Evolutionary conservation across 2,329 filamentous ascomycete genomes (phyloP).

Genomic region (Aureobasidium sp.): DNA sequence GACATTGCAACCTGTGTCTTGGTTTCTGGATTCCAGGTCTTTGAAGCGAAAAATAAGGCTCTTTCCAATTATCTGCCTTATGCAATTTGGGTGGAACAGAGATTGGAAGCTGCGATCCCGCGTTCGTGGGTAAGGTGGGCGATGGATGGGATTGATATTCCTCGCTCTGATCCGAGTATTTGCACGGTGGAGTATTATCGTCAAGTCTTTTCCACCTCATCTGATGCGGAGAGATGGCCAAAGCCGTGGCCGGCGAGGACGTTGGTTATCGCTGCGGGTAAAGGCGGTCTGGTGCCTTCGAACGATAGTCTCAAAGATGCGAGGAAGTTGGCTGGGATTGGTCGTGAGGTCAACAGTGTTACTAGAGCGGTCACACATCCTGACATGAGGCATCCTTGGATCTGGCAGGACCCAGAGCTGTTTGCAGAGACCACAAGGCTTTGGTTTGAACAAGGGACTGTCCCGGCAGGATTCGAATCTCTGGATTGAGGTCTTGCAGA

Average conservation of each 20-base stretch:
- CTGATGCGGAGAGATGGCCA: background rate
- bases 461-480: background rate
- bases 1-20: background rate
- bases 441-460: background rate
- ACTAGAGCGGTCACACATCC: background rate
- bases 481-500: background rate
- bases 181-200: background rate
- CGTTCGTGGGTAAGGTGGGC: background rate
- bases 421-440: background rate
- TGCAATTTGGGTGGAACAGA: background rate
- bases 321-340: background rate
- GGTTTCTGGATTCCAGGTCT: background rate
- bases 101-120: background rate
- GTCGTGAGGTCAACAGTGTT: background rate
- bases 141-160: background rate
- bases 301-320: background rate
- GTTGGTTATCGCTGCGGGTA: background rate
- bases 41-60: background rate
- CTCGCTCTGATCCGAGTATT: background rate
- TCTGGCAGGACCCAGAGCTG: background rate
- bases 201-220: background rate
- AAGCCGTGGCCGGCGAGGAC: background rate
- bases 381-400: slow-evolving; percentile 1
- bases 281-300: background rate
- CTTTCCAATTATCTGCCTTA: background rate